A percentile compares a stretch with the other conserved stretches of the same genome.
These are phyloP conservation scores for Fulvia fulva DNA, from an alignment of 2,329 filamentous ascomycete species.

Conservation along the genomic window DNA sequence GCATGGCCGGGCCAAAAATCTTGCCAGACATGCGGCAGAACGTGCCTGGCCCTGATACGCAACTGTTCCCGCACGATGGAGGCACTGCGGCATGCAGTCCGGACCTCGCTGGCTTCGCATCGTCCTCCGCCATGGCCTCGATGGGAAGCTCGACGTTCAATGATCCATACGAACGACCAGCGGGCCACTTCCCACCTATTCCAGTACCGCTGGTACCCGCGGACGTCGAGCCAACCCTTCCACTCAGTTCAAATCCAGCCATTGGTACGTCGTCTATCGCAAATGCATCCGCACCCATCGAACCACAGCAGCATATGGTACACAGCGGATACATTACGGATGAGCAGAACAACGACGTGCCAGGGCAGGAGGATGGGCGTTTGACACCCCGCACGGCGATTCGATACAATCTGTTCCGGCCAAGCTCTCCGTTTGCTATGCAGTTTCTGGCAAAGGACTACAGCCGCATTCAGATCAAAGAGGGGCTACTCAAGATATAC, in stretches of 20 bases:
- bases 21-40: background rate
- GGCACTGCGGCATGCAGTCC: background rate
- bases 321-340: background rate
- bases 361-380: background rate
- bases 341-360: background rate
- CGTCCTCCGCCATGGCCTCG: background rate
- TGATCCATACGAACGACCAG: background rate
- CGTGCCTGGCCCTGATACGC: background rate
- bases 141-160: background rate
- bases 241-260: background rate
- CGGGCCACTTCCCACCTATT: background rate
- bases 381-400: background rate
- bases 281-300: background rate
- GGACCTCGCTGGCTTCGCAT: background rate
- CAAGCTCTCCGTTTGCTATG: conserved; percentile 8
- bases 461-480: conserved; percentile 14
- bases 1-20: background rate
- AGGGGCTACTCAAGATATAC: conserved; percentile 17
- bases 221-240: background rate
- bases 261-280: background rate
- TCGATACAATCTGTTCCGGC: conserved; percentile 5
- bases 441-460: conserved; percentile 14
- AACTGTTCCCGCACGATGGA: background rate
- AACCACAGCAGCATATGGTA: background rate
- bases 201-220: background rate